A percentile compares a stretch with the other conserved stretches of the same genome.
Evolutionary conservation across 2,329 filamentous ascomycete species (phyloP).

Genomic region (Pyrenophora teres): DNA sequence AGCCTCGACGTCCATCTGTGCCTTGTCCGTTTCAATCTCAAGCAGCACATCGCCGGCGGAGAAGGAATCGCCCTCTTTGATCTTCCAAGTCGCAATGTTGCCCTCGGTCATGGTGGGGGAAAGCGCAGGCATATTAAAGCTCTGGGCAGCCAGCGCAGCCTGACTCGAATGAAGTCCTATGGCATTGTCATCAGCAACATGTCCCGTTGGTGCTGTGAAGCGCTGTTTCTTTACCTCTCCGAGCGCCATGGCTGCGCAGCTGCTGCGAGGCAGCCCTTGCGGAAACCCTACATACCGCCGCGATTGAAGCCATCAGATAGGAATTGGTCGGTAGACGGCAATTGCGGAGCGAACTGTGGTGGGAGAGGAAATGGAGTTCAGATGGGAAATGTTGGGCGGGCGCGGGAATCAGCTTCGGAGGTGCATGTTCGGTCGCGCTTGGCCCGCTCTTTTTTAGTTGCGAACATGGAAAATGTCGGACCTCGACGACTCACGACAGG

Average conservation of each 20-base stretch:
- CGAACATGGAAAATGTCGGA: conserved; percentile 12
- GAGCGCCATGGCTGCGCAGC: conserved; percentile 57
- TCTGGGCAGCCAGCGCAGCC: conserved; percentile 72
- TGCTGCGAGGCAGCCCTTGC: conserved; percentile 62
- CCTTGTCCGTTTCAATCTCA: conserved; percentile 94
- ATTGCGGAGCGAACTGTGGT: conserved; percentile 18
- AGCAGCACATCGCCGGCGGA: conserved; percentile 83
- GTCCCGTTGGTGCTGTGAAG: conserved; percentile 8
- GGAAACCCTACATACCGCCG: conserved; percentile 67
- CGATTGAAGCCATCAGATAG: conserved; percentile 66
- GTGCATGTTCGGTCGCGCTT: conserved; percentile 16
- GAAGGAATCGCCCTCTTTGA: conserved; percentile 86
- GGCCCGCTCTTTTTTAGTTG: conserved; percentile 18
- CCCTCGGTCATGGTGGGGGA: conserved; percentile 95
- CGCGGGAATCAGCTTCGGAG: conserved; percentile 28
- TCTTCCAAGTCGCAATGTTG: conserved; percentile 81
- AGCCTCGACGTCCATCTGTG: conserved; percentile 92
- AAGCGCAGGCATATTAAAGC: conserved; percentile 88
- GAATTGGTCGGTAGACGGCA: conserved; percentile 29
- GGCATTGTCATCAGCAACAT: conserved; percentile 25
- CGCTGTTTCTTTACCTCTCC: conserved; percentile 59
- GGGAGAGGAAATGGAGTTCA: conserved; percentile 19
- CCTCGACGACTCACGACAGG: conserved; percentile 8
- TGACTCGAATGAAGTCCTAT: conserved; percentile 68
- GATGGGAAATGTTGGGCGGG: conserved; percentile 43